phyloP scores from a whole-genome alignment of 2,329 filamentous ascomycete genomes.

The Botrytis squamosa region DNA sequence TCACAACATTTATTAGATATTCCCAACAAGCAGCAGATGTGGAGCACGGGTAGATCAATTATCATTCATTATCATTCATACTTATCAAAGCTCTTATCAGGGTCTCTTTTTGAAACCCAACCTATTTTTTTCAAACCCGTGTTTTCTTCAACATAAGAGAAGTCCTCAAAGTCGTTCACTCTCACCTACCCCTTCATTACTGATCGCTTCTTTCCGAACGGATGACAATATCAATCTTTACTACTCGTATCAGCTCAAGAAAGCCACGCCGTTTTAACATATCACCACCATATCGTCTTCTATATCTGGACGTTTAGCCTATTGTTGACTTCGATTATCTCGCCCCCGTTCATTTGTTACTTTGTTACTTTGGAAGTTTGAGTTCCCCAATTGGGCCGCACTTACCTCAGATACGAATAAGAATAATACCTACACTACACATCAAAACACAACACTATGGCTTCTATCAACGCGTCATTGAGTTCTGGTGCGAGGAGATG shows the following conservation, averaged over 20 bases:
- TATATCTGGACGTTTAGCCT: background rate
- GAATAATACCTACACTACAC: background rate
- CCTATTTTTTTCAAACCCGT: background rate
- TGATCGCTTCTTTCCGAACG: background rate
- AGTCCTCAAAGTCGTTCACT: background rate
- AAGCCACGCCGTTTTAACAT: background rate
- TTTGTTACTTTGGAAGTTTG: background rate
- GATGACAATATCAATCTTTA: background rate
- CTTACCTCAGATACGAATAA: background rate
- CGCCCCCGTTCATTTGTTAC: background rate
- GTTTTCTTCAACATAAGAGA: background rate
- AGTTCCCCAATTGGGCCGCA: background rate
- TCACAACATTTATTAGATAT: background rate
- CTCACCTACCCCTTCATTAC: background rate
- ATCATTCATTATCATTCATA: background rate
- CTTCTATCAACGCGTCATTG: conserved; percentile 13
- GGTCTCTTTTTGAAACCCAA: no score
- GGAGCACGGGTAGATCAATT: conserved; percentile 4
- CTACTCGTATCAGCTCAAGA: background rate
- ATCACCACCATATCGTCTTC: background rate
- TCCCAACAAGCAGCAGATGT: background rate
- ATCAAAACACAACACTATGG: background rate
- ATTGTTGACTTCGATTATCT: background rate
- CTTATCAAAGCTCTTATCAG: conserved; percentile 8
- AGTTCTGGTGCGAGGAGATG: conserved; percentile 8